These are phyloP conservation scores for Bruguiera sexangula DNA, from an alignment of 345 rosid genomes.

Conservation along the genomic window DNA sequence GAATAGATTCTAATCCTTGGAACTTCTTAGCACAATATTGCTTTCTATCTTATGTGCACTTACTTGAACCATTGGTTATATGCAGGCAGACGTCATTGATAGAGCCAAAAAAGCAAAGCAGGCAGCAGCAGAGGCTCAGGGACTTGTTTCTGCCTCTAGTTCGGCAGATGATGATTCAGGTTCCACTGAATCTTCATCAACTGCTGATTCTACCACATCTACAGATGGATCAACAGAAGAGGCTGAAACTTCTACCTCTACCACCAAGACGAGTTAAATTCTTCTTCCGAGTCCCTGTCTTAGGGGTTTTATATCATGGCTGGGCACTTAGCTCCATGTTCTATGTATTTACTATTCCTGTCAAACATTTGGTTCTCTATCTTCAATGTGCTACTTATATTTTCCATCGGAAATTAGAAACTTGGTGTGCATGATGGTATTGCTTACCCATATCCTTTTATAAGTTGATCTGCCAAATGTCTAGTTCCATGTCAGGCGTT, in stretches of 20 bases:
- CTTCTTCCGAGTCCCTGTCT: slow-evolving; percentile 13
- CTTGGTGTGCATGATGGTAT: too few relatives aligned
- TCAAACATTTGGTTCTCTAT: neutral
- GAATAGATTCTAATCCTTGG: too few relatives aligned
- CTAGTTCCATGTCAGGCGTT: too few relatives aligned
- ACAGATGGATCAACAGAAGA: slow-evolving; percentile 14
- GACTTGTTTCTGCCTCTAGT: slow-evolving; percentile 38
- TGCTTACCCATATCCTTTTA: too few relatives aligned
- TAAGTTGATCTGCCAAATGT: too few relatives aligned
- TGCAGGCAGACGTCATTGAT: slow-evolving; percentile 78
- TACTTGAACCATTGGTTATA: neutral
- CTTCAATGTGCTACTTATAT: neutral
- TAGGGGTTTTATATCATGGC: slow-evolving; percentile 16
- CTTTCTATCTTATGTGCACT: too few relatives aligned
- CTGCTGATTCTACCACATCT: slow-evolving; percentile 2
- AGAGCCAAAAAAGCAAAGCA: slow-evolving; percentile 82
- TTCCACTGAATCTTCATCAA: slow-evolving; percentile 19
- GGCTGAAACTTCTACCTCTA: slow-evolving; percentile 2
- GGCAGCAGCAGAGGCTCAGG: slow-evolving; percentile 61
- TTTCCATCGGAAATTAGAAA: too few relatives aligned
- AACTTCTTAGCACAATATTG: too few relatives aligned
- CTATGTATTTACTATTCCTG: neutral
- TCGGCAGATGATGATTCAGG: slow-evolving; percentile 10
- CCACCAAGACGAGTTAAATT: slow-evolving; percentile 16
- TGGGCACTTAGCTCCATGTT: neutral